phyloP scores from a whole-genome alignment of 495 filamentous ascomycete species.

The Usnea hakonensis region DNA sequence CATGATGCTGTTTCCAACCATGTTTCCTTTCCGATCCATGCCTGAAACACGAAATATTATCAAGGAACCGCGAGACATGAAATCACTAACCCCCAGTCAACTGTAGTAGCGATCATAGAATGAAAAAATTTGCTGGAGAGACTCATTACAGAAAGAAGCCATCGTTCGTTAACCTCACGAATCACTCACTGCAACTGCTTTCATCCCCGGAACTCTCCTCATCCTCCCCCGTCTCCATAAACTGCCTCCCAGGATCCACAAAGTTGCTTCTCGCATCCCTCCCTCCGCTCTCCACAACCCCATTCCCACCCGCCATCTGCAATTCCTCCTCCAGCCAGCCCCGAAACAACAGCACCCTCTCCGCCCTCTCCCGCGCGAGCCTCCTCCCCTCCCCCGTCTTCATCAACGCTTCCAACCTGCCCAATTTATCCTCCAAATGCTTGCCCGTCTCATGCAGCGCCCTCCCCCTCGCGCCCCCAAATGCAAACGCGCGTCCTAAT shows the following conservation, averaged over 20 bases:
- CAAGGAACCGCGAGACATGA: too few species aligned
- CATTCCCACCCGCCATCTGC: not conserved
- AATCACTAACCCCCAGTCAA: too few species aligned
- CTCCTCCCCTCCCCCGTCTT: slow-evolving; percentile 56
- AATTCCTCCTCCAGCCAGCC: slow-evolving; percentile 46
- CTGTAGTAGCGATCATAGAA: too few species aligned
- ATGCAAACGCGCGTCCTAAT: slow-evolving; percentile 58
- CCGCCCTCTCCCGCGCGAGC: slow-evolving; percentile 48
- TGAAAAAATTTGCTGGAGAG: too few species aligned
- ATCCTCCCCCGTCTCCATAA: not conserved
- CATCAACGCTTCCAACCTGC: slow-evolving; percentile 55
- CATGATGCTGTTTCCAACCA: too few species aligned
- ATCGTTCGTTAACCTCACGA: too few species aligned
- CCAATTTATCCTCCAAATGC: slow-evolving; percentile 47
- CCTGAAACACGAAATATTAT: too few species aligned
- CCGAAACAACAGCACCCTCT: slow-evolving; percentile 48
- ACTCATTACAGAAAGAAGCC: too few species aligned
- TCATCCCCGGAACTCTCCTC: not conserved
- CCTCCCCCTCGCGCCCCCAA: slow-evolving; percentile 34
- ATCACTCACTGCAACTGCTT: not conserved
- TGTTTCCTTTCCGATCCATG: too few species aligned
- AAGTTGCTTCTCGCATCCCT: too few species aligned
- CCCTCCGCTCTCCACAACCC: too few species aligned
- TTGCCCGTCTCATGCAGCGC: not conserved
- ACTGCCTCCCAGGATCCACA: not conserved